Conservation (phyloP, 352 stramenopile genomes). For the Blastocystis hominis region DNA sequence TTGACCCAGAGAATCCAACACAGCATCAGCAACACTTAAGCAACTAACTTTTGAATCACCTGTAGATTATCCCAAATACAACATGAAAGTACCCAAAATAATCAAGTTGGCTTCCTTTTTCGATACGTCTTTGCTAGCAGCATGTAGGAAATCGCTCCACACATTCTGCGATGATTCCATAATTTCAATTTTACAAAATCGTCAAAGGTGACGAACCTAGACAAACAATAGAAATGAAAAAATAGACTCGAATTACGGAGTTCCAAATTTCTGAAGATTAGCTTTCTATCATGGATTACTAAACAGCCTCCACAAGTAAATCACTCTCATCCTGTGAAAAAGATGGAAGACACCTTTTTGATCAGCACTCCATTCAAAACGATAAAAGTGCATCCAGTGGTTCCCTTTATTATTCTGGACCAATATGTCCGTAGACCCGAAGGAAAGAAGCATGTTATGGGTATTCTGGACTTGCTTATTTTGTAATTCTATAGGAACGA, state of each 20-base stretch:
- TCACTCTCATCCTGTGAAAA: neutral
- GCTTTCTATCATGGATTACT: neutral
- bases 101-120: conserved; percentile 28
- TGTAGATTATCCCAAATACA: neutral
- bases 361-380: conserved; percentile 47
- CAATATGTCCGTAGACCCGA: conserved; percentile 32
- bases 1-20: conserved; percentile 19
- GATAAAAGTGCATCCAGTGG: conserved; percentile 45
- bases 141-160: conserved; percentile 29
- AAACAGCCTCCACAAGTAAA: neutral
- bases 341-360: conserved; percentile 47
- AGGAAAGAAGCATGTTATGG: neutral
- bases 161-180: conserved; percentile 13
- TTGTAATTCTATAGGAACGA: neutral
- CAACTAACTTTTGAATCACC: conserved; percentile 1
- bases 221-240: neutral
- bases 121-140: neutral
- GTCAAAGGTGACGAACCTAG: neutral
- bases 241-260: neutral
- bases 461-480: neutral
- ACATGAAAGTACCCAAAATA: neutral
- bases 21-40: neutral
- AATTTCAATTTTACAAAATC: neutral
- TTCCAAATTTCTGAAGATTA: neutral
- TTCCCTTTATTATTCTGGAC: conserved; percentile 43